phyloP scores from a whole-genome alignment of 2,329 filamentous ascomycete genomes.

The Curvularia verruculosa region DNA sequence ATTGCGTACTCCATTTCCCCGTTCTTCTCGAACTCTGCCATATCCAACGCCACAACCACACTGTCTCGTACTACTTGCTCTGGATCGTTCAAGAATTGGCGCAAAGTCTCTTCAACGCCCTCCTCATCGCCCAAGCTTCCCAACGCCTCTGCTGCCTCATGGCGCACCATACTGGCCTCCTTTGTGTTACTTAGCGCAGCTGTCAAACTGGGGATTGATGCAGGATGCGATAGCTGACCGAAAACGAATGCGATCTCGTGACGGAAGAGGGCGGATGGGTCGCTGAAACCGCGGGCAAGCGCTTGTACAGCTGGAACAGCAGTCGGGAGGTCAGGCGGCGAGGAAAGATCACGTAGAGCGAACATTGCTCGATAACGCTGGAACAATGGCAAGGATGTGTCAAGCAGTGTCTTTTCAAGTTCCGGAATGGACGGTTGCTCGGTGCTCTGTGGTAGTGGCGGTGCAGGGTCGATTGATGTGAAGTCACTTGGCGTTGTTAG shows the following conservation, averaged over 20 bases:
- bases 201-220: constrained; percentile 90
- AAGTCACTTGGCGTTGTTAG: constrained; percentile 73
- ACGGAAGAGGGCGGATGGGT: constrained; percentile 89
- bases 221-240: constrained; percentile 91
- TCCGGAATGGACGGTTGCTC: constrained; percentile 69
- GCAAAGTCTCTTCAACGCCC: constrained; percentile 86
- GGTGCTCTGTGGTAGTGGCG: constrained; percentile 76
- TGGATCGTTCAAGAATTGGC: constrained; percentile 83
- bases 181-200: constrained; percentile 76
- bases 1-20: constrained; percentile 90
- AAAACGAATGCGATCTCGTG: constrained; percentile 99
- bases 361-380: constrained; percentile 98
- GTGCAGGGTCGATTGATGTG: constrained; percentile 92
- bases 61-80: constrained; percentile 95
- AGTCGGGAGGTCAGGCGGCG: constrained; percentile 87
- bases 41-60: constrained; percentile 92
- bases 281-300: constrained; percentile 81
- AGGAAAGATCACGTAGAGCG: constrained; percentile 90
- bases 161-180: constrained; percentile 94
- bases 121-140: constrained; percentile 93
- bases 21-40: constrained; percentile 95
- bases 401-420: constrained; percentile 77
- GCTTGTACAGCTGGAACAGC: constrained; percentile 86
- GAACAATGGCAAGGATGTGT: constrained; percentile 81
- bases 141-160: constrained; percentile 95